phyloP scores from a whole-genome alignment of 164 flowering plant species.

The Buxus sempervirens region DNA sequence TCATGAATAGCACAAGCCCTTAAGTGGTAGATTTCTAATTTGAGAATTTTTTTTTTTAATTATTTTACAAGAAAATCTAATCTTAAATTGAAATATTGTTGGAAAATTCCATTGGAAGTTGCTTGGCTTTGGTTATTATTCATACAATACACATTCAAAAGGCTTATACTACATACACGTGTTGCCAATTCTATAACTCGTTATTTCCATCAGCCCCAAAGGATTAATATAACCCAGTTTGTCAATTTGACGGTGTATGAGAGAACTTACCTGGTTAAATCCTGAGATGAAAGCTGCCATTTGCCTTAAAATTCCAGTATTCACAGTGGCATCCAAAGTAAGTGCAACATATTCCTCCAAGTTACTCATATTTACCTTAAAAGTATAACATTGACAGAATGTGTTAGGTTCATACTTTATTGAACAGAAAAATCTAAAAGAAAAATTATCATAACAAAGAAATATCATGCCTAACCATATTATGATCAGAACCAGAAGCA shows the following conservation, averaged over 20 bases:
- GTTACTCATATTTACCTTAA: conserved; percentile 61
- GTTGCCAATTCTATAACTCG: no score
- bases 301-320: conserved; percentile 73
- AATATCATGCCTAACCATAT: conserved; percentile 42
- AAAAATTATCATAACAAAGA: background rate
- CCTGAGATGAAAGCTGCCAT: conserved; percentile 91
- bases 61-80: no score
- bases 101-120: no score
- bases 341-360: conserved; percentile 77
- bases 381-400: conserved; percentile 4
- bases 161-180: no score
- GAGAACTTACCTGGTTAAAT: conserved; percentile 68
- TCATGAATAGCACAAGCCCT: no score
- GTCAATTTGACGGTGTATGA: background rate
- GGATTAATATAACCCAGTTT: background rate
- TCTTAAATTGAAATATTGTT: no score
- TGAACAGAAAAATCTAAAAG: conserved; percentile 3
- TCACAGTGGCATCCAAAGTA: conserved; percentile 72
- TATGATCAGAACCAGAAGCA: conserved; percentile 29
- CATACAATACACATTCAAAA: no score
- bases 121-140: no score
- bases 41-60: no score
- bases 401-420: background rate
- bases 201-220: background rate
- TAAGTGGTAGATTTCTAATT: no score